phyloP scores from a whole-genome alignment of 805 yeast species.

The Lipomyces anomalus region DNA sequence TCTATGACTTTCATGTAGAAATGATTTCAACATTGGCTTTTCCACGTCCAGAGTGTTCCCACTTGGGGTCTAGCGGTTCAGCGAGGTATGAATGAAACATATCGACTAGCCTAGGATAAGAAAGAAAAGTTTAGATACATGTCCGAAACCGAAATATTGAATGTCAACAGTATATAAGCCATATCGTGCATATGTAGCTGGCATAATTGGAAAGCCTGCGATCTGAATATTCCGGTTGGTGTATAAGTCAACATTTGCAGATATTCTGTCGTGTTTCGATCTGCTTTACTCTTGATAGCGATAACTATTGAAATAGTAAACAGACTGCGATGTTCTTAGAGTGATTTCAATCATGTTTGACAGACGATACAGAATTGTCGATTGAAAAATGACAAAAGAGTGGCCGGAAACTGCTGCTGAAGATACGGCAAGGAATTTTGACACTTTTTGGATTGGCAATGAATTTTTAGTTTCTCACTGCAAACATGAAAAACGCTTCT shows the following conservation, averaged over 20 bases:
- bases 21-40: conserved; percentile 77
- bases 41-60: conserved; percentile 61
- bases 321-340: too few species aligned
- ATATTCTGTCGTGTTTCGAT: too few species aligned
- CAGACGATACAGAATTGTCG: too few species aligned
- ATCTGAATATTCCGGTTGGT: conserved; percentile 17
- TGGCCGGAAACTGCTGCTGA: too few species aligned
- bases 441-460: too few species aligned
- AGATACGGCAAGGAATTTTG: too few species aligned
- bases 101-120: conserved; percentile 37
- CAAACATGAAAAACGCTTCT: background rate
- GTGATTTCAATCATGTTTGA: too few species aligned
- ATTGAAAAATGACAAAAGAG: too few species aligned
- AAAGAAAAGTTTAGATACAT: conserved; percentile 35
- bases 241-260: too few species aligned
- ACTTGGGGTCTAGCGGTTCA: conserved; percentile 80
- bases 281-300: too few species aligned
- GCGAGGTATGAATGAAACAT: conserved; percentile 61
- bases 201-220: conserved; percentile 25
- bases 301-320: too few species aligned
- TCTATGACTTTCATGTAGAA: conserved; percentile 77
- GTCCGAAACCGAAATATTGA: conserved; percentile 54
- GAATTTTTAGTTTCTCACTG: too few species aligned
- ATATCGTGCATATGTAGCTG: conserved; percentile 37
- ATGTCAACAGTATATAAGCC: conserved; percentile 61